A percentile compares a stretch with the other conserved stretches of the same genome.
Conservation (phyloP, 1,284 basidiomycete genomes). For the Sporisorium reilianum region DNA sequence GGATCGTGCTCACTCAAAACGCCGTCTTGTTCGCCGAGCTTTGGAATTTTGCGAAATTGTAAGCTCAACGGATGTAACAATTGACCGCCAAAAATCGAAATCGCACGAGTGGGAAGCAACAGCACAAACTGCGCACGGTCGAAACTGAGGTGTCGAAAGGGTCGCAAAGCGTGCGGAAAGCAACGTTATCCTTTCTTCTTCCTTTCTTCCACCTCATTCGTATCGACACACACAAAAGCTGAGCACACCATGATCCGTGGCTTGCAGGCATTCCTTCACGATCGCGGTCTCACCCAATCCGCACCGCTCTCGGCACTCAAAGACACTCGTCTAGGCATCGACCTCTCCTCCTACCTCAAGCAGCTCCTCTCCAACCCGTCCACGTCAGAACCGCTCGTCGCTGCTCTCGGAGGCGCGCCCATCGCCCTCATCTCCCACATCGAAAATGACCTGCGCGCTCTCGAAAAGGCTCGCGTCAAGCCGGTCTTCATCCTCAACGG, state of each 20-base stretch:
- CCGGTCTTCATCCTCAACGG: constrained; percentile 98
- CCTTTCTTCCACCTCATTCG: neutral
- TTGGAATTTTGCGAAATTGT: neutral
- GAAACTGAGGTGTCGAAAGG: neutral
- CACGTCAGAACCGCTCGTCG: constrained; percentile 85
- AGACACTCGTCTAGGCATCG: constrained; percentile 95
- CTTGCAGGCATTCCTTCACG: constrained; percentile 72
- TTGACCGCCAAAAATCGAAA: neutral
- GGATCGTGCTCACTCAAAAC: too few relatives aligned
- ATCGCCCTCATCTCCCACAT: constrained; percentile 77
- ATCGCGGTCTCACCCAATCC: constrained; percentile 87
- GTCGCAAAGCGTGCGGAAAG: neutral
- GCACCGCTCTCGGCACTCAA: constrained; percentile 84
- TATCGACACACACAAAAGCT: too few relatives aligned
- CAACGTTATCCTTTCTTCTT: neutral
- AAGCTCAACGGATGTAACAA: neutral
- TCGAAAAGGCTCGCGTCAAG: constrained; percentile 92
- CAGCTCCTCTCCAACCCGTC: constrained; percentile 81
- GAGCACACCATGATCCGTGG: constrained; percentile 50
- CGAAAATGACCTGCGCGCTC: constrained; percentile 87
- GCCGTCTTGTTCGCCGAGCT: constrained; percentile 23
- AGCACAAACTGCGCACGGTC: constrained; percentile 8
- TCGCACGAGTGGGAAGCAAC: constrained; percentile 12
- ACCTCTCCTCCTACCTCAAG: constrained; percentile 90
- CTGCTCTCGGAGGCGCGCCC: constrained; percentile 92